Percentiles rank a stretch among this genome's conserved stretches.
Evolutionary conservation across 805 yeast genomes (phyloP).

Genomic region (Yamadazyma philogaea): DNA sequence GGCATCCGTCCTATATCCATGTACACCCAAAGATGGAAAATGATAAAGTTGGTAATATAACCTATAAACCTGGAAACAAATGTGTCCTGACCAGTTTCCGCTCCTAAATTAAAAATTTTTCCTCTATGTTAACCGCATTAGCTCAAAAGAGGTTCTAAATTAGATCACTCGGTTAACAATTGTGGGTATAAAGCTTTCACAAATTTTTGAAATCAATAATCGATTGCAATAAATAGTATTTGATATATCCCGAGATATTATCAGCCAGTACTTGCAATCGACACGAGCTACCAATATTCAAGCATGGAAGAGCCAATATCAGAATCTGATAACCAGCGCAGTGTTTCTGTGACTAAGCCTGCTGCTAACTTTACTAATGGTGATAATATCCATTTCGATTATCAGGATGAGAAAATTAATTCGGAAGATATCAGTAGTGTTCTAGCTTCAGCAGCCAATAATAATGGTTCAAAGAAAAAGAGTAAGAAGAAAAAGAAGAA

Average conservation of each 20-base stretch:
- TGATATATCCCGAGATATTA: background rate
- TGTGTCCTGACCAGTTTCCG: slow-evolving; percentile 3
- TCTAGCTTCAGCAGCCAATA: background rate
- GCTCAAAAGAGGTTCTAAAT: slow-evolving; percentile 5
- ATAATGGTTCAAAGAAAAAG: slow-evolving; percentile 6
- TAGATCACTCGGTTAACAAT: slow-evolving; percentile 4
- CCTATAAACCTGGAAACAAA: background rate
- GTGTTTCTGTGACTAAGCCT: background rate
- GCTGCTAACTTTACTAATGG: slow-evolving; percentile 19
- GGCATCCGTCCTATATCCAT: background rate
- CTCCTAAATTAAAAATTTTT: slow-evolving; percentile 6
- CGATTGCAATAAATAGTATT: background rate
- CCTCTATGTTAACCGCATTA: slow-evolving; percentile 8
- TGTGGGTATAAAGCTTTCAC: slow-evolving; percentile 2
- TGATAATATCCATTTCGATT: slow-evolving; percentile 34
- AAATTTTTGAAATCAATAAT: background rate
- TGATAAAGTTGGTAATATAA: background rate
- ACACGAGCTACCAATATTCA: background rate
- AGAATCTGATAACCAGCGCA: background rate
- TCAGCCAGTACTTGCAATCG: too few species aligned
- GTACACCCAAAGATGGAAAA: background rate
- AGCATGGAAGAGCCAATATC: slow-evolving; percentile 4
- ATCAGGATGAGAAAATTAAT: slow-evolving; percentile 2
- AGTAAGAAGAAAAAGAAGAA: slow-evolving; percentile 33
- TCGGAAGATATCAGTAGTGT: slow-evolving; percentile 6